Percentiles rank a stretch among this genome's conserved stretches.
phyloP scores from a whole-genome alignment of 78 protist species.

The Polysphondylium violaceum region DNA sequence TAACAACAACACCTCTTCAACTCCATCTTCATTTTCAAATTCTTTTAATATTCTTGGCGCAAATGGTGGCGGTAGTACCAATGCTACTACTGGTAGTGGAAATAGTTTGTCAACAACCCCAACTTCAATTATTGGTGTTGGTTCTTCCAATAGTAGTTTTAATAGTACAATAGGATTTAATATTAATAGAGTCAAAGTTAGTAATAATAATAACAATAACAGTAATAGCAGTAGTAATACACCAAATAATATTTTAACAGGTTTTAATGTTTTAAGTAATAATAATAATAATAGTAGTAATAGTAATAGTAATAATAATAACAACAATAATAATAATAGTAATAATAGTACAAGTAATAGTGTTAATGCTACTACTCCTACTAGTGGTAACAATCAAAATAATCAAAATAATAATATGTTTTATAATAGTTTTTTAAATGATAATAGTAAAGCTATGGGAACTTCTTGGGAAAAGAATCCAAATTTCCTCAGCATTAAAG shows the following conservation, averaged over 20 bases:
- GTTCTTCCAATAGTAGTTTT: neutral
- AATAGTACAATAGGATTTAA: conserved; percentile 53
- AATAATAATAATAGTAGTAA: neutral
- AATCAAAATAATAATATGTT: neutral
- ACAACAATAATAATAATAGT: no score
- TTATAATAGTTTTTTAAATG: neutral
- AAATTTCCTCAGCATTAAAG: conserved; percentile 9
- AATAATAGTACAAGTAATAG: no score
- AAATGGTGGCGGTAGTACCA: neutral
- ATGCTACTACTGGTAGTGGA: neutral
- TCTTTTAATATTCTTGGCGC: neutral
- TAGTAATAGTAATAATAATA: neutral
- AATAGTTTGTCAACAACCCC: conserved; percentile 35
- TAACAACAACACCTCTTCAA: neutral
- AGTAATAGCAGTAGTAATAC: neutral
- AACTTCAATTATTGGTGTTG: neutral
- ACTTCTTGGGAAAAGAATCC: conserved; percentile 65
- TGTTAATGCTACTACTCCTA: conserved; percentile 7
- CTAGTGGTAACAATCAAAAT: neutral
- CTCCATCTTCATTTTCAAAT: no score
- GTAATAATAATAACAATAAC: conserved; percentile 20
- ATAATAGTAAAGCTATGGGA: conserved; percentile 32
- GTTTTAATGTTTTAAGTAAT: neutral
- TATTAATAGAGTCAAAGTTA: conserved; percentile 4
- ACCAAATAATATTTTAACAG: neutral